Evolutionary conservation across 306 rosid species (phyloP), one percentile per base, ranked within the genome.

Genomic region (Cucurbita argyrosperma): DNA sequence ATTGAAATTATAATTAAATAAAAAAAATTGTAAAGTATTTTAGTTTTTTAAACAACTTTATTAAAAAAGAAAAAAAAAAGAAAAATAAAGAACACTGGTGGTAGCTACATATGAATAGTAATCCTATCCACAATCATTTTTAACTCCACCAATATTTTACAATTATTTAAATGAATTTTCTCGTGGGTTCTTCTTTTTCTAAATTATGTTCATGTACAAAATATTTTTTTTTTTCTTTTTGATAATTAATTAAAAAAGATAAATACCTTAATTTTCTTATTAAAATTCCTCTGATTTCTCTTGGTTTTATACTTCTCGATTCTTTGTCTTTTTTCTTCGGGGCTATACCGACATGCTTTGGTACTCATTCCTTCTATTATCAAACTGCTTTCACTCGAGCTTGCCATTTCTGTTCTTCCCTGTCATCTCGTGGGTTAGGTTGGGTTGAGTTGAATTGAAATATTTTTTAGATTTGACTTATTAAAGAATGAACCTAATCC

Each of bases 201-300:
- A 19, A 42, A 42, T 19, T 18, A 18, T 66, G 21, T 18, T 66
- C 50, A 66, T 19, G n/a, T 19, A 43, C 53, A 11, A 43, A 23
- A 23, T 23, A 30, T 30, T 30, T 30, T 30, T 30, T 30, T 19
- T 19, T 19, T 19, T 19, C 19, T 19, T 19, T 19, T 19, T 19
- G 19, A 30, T 30, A 30, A 30, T 30, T 30, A 30, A 30, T 30
- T 30, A 30, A 26, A 30, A 30, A 43, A n/a, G 37, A 18, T 58
- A 13, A 79, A 19, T 56, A 88, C 99, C 99, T 95, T 91, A 47
- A 95, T 91, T 80, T 89, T 95, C 85, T 91, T 95, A 88, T 81
- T 85, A 86, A 95, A 95, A 82, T 95, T 95, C 79, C 99, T 87
- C 74, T 81, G 91, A 71, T 81, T 87, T 71, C 96, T 90, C 82